Evolutionary conservation across 768 basidiomycete species (phyloP), one percentile per base, ranked within the genome.

Genomic region (Rubroboletus satanas): DNA sequence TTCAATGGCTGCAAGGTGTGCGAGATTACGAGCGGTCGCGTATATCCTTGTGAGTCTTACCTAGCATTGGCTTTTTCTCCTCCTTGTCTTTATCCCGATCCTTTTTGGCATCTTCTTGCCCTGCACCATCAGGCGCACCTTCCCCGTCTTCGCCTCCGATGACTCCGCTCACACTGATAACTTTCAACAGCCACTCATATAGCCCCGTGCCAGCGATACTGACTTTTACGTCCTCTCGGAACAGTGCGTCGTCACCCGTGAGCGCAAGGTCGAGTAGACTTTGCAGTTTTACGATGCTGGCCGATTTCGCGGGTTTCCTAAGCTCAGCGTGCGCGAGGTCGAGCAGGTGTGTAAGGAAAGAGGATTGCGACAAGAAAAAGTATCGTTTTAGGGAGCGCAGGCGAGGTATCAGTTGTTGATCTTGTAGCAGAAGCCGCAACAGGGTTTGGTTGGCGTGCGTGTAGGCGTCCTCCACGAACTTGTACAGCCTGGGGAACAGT

Each of bases 361-460:
- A 94, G 7, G 94, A 93, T 63, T 95, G 94, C 17, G 93, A 94
- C 48, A 99, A 81, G 83, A 99, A 98, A 77, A 98, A 99, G 74
- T 89, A 96, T 45, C 92, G 92, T 69, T 96, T 97, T 54, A 99
- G 81, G 11, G 94, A 96, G 47, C 89, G 86, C n/a, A 98, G 79
- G 23, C 96, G 92, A 2, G 90, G 86, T 47, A 96, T 84, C 35
- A 99, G 82, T 55, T 94, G 85, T 67, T 98, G 92, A 61, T 97
- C 91, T 45, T 86, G 83, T 23, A 98, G 75, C 18, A 99, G 81
- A 15, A 98, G 82, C 61, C 88, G 85, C 4, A 99, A 79, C 0
- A 98, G 81, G 2, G 94, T 95, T 45, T 82, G 81, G 70, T 99
- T 99, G 39, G 97, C 97, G 59, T 93, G 83, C 1, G 93, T 88